phyloP scores from a whole-genome alignment of 805 yeast species.

The Candida xiaguanensis region DNA sequence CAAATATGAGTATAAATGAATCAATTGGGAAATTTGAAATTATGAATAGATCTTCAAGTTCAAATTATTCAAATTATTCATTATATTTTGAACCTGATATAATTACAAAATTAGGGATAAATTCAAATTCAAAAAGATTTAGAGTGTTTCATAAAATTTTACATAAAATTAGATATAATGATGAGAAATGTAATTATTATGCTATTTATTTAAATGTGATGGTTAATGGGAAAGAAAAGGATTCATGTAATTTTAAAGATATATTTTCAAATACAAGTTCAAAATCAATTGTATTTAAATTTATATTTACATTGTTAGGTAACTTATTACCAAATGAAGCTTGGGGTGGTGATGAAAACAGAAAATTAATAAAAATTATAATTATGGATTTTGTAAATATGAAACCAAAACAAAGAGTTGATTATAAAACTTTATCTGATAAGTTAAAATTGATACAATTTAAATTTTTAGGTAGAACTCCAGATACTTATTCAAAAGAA shows the following conservation, averaged over 20 bases:
- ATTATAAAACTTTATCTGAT: conserved; percentile 26
- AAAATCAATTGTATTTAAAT: conserved; percentile 34
- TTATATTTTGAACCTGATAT: not conserved
- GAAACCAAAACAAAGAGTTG: conserved; percentile 32
- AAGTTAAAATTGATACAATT: conserved; percentile 44
- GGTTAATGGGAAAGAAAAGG: conserved; percentile 1
- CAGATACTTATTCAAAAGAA: conserved; percentile 27
- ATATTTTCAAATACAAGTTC: conserved; percentile 32
- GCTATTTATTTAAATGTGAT: conserved; percentile 35
- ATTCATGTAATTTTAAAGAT: conserved; percentile 11
- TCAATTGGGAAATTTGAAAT: not conserved
- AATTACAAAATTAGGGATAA: not conserved
- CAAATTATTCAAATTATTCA: conserved; percentile 1
- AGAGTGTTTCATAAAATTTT: conserved; percentile 1
- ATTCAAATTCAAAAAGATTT: conserved; percentile 6
- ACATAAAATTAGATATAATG: conserved; percentile 24
- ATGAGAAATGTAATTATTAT: conserved; percentile 29
- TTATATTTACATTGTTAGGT: conserved; percentile 41
- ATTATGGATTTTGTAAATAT: conserved; percentile 37
- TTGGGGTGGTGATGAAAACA: conserved; percentile 54
- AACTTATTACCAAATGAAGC: conserved; percentile 47
- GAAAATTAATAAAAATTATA: conserved; percentile 30
- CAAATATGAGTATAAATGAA: not conserved
- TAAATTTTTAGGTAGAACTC: conserved; percentile 49
- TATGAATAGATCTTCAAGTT: not conserved